phyloP scores from a whole-genome alignment of 805 yeast genomes.

The Saturnispora besseyi region DNA sequence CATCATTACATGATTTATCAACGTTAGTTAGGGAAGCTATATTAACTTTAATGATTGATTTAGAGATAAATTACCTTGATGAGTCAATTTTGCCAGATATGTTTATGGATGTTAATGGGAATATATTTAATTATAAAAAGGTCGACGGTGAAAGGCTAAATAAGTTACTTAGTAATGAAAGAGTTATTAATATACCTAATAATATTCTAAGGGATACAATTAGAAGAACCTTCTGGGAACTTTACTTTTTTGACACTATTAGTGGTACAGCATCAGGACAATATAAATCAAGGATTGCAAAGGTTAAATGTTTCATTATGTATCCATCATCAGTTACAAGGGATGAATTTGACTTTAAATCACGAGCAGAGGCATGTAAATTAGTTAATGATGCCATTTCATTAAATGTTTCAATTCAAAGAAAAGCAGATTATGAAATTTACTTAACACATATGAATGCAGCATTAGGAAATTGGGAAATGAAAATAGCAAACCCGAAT shows the following conservation, averaged over 20 bases:
- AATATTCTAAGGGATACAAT: slow-evolving; percentile 27
- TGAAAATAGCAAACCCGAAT: slow-evolving; percentile 37
- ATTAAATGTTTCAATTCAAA: slow-evolving; percentile 37
- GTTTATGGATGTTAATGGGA: slow-evolving; percentile 30
- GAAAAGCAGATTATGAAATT: slow-evolving; percentile 30
- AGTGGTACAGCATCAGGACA: slow-evolving; percentile 48
- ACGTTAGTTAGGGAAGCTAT: slow-evolving; percentile 34
- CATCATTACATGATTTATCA: slow-evolving; percentile 42
- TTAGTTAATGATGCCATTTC: slow-evolving; percentile 43
- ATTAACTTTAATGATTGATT: slow-evolving; percentile 29
- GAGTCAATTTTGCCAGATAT: slow-evolving; percentile 18
- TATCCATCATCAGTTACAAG: slow-evolving; percentile 33
- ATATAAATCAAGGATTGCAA: slow-evolving; percentile 33
- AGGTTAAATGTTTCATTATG: slow-evolving; percentile 27
- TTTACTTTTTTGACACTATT: slow-evolving; percentile 42
- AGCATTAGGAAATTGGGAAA: slow-evolving; percentile 42
- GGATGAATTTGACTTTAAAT: slow-evolving; percentile 36
- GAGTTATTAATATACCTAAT: slow-evolving; percentile 18
- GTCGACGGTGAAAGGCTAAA: not conserved
- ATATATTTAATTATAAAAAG: slow-evolving; percentile 15
- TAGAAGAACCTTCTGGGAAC: slow-evolving; percentile 44
- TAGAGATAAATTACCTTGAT: slow-evolving; percentile 35
- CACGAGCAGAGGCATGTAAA: slow-evolving; percentile 37
- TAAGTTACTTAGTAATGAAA: not conserved
- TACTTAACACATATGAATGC: slow-evolving; percentile 35